Base-by-base conservation (phyloP, 805 yeast genomes). In the Candida ponderosae region DNA sequence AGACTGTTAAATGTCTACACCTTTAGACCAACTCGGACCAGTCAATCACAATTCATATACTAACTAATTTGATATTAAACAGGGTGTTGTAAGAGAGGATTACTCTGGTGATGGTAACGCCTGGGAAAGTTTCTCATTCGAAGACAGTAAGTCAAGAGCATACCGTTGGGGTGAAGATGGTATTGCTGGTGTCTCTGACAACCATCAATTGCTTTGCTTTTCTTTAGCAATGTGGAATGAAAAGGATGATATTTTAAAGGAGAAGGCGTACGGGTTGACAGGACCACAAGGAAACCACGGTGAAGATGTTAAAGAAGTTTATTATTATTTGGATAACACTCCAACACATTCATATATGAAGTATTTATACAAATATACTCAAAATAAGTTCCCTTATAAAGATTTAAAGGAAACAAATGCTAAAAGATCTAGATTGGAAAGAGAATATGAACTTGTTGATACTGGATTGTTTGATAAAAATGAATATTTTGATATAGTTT, bases 91-190 rank as follows among this genome's bases (percentile, higher is more conserved):
- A 5, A 66, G 96, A 42, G 96, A 88, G 60, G 96, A 87, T 56
- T 88, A 88, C 59, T 82, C 95, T 0, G 67, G 61, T 35, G 73
- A 78, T 47, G 97, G 97, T 31, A 87, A 87, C 48, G 96, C 96
- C 4, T 88, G 97, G 97, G 70, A 76, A 29, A 76, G 77, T 48
- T 88, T 88, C 60, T 85, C 94, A 7, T 87, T 86, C 56, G 94
- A 85, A 41, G 87, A 85, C 42, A 81, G 94, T 2, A 69, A 77
- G 41, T 74, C 88, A 18, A 66, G 97, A 46, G 76, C 85, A 13
- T 88, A 83, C 57, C 69, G 97, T 32, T 88, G 97, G 97, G 95
- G 96, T 31, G 97, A 89, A 58, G 96, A 88, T 56, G 97, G 97
- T 2, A 64, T 88, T 47, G 94, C 90, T 10, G 97, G 97, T 35